Conservation (phyloP, 2,329 filamentous ascomycete species). For the Onygenales sp. region DNA sequence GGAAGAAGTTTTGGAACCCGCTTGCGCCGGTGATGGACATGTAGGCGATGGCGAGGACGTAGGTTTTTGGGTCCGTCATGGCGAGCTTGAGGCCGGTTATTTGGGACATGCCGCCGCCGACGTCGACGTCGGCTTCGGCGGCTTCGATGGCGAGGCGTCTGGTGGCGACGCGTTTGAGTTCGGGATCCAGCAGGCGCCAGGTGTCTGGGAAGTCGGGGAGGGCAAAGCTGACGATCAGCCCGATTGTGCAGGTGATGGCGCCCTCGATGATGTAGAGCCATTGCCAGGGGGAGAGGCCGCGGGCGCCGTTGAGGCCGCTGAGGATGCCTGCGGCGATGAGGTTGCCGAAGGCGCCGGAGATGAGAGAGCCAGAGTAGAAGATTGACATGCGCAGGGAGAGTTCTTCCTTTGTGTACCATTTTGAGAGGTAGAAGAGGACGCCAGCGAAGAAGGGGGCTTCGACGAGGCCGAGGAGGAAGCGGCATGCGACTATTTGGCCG, state of each 20-base stretch:
- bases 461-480: constrained; percentile 37
- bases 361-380: constrained; percentile 42
- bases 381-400: constrained; percentile 42
- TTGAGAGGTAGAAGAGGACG: constrained; percentile 40
- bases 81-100: constrained; percentile 42
- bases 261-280: constrained; percentile 35
- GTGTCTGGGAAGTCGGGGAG: constrained; percentile 37
- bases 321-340: constrained; percentile 46
- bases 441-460: constrained; percentile 41
- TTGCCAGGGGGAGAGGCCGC: constrained; percentile 29
- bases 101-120: constrained; percentile 38
- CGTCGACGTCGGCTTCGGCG: constrained; percentile 41
- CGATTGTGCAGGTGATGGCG: constrained; percentile 24
- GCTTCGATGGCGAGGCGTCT: constrained; percentile 43
- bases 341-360: constrained; percentile 44
- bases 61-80: constrained; percentile 42
- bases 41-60: constrained; percentile 36
- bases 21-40: constrained; percentile 40
- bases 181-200: constrained; percentile 33
- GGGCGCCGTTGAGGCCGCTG: constrained; percentile 25
- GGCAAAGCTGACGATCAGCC: constrained; percentile 22
- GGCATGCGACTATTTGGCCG: constrained; percentile 34
- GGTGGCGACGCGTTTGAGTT: constrained; percentile 39
- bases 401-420: constrained; percentile 47
- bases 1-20: constrained; percentile 50